Conservation (phyloP, 768 basidiomycete species). For the Tephrocybe sp. region DNA sequence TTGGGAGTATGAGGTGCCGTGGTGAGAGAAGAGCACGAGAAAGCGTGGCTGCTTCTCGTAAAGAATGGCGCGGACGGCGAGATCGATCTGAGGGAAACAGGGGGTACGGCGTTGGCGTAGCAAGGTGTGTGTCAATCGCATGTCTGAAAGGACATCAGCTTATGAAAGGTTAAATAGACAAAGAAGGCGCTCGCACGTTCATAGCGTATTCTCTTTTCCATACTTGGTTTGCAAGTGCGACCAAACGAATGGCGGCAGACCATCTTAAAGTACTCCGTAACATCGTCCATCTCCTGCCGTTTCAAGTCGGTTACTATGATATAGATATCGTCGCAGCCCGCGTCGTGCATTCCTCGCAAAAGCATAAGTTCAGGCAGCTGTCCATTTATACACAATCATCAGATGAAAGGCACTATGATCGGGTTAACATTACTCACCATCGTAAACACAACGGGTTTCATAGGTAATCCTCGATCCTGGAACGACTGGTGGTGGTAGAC, state of each 20-base stretch:
- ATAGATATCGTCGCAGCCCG: constrained; percentile 74
- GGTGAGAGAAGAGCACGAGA: constrained; percentile 75
- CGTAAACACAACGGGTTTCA: constrained; percentile 80
- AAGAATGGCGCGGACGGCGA: constrained; percentile 71
- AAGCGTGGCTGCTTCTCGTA: constrained; percentile 77
- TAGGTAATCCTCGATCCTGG: constrained; percentile 66
- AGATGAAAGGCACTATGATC: constrained; percentile 8
- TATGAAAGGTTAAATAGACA: background rate
- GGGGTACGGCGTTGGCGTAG: constrained; percentile 70
- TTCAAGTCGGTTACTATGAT: constrained; percentile 80
- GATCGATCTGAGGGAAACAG: constrained; percentile 81
- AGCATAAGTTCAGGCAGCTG: constrained; percentile 80
- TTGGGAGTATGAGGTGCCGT: constrained; percentile 78
- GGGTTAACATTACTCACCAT: constrained; percentile 50
- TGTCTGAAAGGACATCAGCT: constrained; percentile 39
- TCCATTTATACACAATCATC: constrained; percentile 8
- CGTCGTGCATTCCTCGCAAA: constrained; percentile 76
- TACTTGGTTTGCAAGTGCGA: constrained; percentile 59
- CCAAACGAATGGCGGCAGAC: constrained; percentile 66
- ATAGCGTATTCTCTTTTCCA: constrained; percentile 64
- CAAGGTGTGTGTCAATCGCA: constrained; percentile 65
- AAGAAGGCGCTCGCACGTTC: constrained; percentile 51
- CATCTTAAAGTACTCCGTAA: constrained; percentile 75
- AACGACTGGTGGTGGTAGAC: constrained; percentile 77
- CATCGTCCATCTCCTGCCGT: constrained; percentile 77